Conservation (phyloP, 306 rosid species). For the Cicer yamashitae region DNA sequence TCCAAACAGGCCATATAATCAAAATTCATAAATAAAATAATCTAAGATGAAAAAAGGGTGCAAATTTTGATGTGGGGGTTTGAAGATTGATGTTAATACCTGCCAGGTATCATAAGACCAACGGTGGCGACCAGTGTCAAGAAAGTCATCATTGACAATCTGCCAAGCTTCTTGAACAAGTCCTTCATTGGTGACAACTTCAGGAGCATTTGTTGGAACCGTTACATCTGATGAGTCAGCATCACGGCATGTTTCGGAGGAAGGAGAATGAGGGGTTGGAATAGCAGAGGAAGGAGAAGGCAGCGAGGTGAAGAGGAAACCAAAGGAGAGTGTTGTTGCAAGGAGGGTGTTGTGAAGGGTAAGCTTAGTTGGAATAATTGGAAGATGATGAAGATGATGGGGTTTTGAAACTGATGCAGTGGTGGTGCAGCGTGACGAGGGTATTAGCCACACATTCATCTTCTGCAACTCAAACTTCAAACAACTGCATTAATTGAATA, state of each 20-base stretch:
- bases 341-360: slow-evolving; percentile 36
- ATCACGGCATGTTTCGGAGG: slow-evolving; percentile 59
- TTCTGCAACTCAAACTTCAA: slow-evolving; percentile 19
- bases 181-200: slow-evolving; percentile 65
- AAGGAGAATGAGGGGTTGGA: slow-evolving; percentile 6
- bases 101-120: slow-evolving; percentile 83
- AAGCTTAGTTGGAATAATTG: slow-evolving; percentile 5
- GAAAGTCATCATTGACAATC: slow-evolving; percentile 82
- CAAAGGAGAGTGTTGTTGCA: slow-evolving; percentile 46
- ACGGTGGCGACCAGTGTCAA: slow-evolving; percentile 64
- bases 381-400: slow-evolving; percentile 3
- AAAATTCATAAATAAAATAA: slow-evolving; percentile 17
- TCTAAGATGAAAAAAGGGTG: slow-evolving; percentile 3
- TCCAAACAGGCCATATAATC: not conserved
- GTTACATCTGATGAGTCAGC: slow-evolving; percentile 39
- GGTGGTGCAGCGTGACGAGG: slow-evolving; percentile 10
- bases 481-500: not conserved
- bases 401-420: not conserved
- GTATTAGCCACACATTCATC: slow-evolving; percentile 46
- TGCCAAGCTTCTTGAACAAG: slow-evolving; percentile 96
- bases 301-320: slow-evolving; percentile 39
- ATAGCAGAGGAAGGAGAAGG: slow-evolving; percentile 42
- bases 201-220: slow-evolving; percentile 44
- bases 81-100: slow-evolving; percentile 46
- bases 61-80: slow-evolving; percentile 2